Conservation (phyloP, 768 basidiomycete species). For the Sporobolomyces pararoseus region DNA sequence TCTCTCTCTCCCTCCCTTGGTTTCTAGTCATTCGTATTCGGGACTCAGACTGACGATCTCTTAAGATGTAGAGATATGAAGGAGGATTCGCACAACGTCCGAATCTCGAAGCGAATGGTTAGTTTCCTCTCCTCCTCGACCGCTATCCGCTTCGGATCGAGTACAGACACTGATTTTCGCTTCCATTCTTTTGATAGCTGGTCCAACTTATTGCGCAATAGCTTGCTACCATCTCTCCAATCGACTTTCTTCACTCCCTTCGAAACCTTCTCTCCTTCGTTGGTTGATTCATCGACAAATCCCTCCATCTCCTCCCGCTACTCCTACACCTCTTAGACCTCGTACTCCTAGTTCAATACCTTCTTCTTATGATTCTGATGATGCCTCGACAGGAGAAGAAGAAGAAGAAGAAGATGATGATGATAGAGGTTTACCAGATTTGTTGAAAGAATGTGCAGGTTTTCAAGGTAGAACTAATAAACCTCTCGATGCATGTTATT, state of each 20-base stretch:
- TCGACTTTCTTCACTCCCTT: conserved; percentile 43
- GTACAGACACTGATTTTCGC: background rate
- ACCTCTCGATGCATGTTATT: conserved; percentile 86
- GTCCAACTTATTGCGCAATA: conserved; percentile 87
- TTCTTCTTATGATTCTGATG: background rate
- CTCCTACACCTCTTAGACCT: background rate
- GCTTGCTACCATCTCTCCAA: conserved; percentile 65
- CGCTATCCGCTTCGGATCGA: background rate
- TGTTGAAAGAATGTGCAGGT: conserved; percentile 58
- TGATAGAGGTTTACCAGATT: too few relatives aligned
- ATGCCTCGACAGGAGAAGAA: background rate
- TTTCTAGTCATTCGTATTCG: background rate
- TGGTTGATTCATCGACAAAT: conserved; percentile 77
- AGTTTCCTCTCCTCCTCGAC: conserved; percentile 28
- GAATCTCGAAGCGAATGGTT: conserved; percentile 78
- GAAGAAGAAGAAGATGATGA: background rate
- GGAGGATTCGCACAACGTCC: conserved; percentile 85
- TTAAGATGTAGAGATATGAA: conserved; percentile 68
- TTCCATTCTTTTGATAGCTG: conserved; percentile 57
- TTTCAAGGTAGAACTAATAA: conserved; percentile 87
- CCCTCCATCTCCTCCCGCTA: conserved; percentile 6
- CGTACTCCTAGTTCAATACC: background rate
- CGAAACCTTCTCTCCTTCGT: conserved; percentile 60
- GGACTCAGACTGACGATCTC: background rate
- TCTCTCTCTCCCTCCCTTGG: background rate